Percentiles rank a stretch among this genome's conserved stretches.
Conservation (phyloP, 371 early-diverging fungal genomes). For the Actinomortierella wolfii region DNA sequence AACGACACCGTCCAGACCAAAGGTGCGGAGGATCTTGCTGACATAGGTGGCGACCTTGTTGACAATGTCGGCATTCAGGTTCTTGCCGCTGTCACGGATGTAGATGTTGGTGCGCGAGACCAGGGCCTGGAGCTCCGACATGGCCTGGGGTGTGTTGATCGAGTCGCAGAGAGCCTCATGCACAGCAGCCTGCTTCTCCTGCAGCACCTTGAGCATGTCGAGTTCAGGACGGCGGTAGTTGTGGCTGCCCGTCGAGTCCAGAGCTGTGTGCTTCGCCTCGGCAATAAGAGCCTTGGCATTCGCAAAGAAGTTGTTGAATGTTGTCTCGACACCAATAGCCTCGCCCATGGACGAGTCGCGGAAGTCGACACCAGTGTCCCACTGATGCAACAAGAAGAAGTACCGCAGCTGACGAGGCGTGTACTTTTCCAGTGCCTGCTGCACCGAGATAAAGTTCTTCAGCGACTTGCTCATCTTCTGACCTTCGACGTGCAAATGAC, state of each 20-base stretch:
- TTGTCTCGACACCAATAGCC: conserved; percentile 83
- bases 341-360: conserved; percentile 83
- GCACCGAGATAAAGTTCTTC: conserved; percentile 98
- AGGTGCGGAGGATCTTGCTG: conserved; percentile 72
- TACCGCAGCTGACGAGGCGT: conserved; percentile 92
- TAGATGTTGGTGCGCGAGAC: conserved; percentile 87
- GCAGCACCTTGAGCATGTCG: conserved; percentile 48
- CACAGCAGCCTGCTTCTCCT: conserved; percentile 66
- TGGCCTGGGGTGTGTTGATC: conserved; percentile 89
- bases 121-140: conserved; percentile 82
- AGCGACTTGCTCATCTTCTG: conserved; percentile 99
- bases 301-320: conserved; percentile 86
- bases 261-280: conserved; percentile 54
- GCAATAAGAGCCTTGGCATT: conserved; percentile 78
- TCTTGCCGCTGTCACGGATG: conserved; percentile 56
- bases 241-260: conserved; percentile 67
- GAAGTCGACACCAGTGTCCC: conserved; percentile 93
- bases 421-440: conserved; percentile 87
- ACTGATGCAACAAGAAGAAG: conserved; percentile 93
- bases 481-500: conserved; percentile 98
- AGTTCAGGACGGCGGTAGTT: conserved; percentile 72
- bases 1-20: conserved; percentile 71
- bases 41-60: conserved; percentile 83
- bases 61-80: conserved; percentile 67
- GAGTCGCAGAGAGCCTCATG: conserved; percentile 94